Evolutionary conservation across 1,284 basidiomycete genomes (phyloP).

Genomic region (Wolfiporia cocos): DNA sequence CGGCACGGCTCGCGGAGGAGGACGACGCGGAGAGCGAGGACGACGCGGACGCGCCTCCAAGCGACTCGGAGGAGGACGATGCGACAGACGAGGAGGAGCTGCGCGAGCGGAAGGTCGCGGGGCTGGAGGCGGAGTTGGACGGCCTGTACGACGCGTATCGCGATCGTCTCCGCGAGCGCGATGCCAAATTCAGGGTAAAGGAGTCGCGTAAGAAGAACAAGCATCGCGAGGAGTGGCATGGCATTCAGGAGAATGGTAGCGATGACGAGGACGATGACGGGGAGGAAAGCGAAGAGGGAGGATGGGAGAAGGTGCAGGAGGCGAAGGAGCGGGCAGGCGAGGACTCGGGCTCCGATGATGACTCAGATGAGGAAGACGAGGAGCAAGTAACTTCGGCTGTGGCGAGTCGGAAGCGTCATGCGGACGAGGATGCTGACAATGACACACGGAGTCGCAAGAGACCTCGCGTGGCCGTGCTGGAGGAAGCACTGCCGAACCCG

Average conservation of each 20-base stretch:
- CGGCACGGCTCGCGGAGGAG: constrained; percentile 43
- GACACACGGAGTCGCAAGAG: constrained; percentile 33
- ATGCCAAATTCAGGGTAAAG: constrained; percentile 87
- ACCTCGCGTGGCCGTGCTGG: constrained; percentile 34
- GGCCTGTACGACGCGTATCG: constrained; percentile 87
- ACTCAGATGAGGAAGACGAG: constrained; percentile 46
- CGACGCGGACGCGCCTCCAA: constrained; percentile 35
- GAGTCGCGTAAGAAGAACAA: constrained; percentile 76
- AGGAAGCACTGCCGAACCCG: constrained; percentile 26
- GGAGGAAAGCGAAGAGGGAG: constrained; percentile 49
- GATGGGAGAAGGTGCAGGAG: constrained; percentile 69
- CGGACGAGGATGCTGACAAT: constrained; percentile 16
- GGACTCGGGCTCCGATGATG: constrained; percentile 53
- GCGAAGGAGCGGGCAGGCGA: constrained; percentile 56
- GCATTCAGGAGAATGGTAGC: constrained; percentile 48
- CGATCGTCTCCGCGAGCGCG: constrained; percentile 75
- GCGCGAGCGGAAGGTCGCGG: constrained; percentile 53
- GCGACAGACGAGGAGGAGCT: constrained; percentile 67
- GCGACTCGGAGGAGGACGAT: constrained; percentile 41
- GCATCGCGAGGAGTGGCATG: constrained; percentile 73
- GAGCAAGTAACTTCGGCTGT: constrained; percentile 41
- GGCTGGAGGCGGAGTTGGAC: constrained; percentile 84
- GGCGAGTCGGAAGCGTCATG: constrained; percentile 32
- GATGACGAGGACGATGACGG: constrained; percentile 41
- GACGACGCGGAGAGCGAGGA: constrained; percentile 37